phyloP scores from a whole-genome alignment of 1,284 basidiomycete species.

The Ganoderma sinense region DNA sequence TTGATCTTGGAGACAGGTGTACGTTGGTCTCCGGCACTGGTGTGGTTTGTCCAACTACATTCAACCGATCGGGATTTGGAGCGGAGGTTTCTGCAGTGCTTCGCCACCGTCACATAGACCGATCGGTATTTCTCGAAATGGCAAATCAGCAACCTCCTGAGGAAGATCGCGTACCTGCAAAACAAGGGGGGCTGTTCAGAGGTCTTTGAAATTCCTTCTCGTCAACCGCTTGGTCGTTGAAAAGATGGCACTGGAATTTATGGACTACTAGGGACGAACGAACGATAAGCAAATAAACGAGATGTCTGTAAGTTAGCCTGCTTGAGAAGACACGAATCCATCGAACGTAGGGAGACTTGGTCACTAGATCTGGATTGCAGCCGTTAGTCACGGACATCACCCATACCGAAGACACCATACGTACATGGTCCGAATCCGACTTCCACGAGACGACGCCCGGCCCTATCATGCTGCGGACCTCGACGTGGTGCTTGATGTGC shows the following conservation, averaged over 20 bases:
- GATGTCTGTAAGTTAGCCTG: background rate
- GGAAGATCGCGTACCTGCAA: background rate
- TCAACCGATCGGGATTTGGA: too few relatives aligned
- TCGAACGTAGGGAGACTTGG: background rate
- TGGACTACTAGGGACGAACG: background rate
- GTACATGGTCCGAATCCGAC: background rate
- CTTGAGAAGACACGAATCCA: background rate
- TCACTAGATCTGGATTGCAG: background rate
- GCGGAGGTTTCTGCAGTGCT: too few relatives aligned
- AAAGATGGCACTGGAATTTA: background rate
- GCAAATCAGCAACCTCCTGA: background rate
- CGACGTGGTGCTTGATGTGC: background rate
- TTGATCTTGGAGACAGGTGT: background rate
- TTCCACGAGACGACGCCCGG: background rate
- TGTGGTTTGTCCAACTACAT: background rate
- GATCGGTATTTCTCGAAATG: background rate
- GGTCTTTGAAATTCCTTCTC: too few relatives aligned
- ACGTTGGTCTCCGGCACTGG: background rate
- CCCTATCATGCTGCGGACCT: background rate
- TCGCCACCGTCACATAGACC: background rate
- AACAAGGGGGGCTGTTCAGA: too few relatives aligned
- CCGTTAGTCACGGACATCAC: background rate
- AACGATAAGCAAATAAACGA: background rate
- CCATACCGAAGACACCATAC: background rate
- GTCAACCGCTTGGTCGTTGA: background rate